Percentiles rank a stretch among this genome's conserved stretches.
Conservation (phyloP, 257 asterid species). For the Solanum bukasovii region DNA sequence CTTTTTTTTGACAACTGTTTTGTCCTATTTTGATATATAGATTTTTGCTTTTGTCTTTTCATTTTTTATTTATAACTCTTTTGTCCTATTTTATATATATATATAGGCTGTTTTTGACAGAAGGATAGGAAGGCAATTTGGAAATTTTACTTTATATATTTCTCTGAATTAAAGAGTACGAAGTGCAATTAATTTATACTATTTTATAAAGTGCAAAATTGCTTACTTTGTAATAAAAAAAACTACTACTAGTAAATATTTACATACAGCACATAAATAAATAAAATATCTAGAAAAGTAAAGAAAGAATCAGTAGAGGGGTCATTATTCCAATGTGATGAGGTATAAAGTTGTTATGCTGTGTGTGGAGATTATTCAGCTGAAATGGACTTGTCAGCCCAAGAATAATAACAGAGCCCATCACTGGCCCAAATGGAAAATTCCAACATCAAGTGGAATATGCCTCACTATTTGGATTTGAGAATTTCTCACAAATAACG, state of each 20-base stretch:
- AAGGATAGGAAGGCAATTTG: not conserved
- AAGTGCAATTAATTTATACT: not conserved
- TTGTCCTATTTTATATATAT: not conserved
- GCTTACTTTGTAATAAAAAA: not conserved
- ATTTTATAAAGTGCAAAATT: not conserved
- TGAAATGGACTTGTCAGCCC: not conserved
- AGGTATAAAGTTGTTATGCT: not conserved
- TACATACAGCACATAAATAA: not conserved
- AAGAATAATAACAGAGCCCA: not conserved
- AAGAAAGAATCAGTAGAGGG: not conserved
- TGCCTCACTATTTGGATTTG: not conserved
- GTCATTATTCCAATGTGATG: not conserved
- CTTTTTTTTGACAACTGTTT: not conserved
- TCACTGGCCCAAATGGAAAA: not conserved
- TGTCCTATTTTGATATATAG: not conserved
- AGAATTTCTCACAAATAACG: not conserved
- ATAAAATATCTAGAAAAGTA: not conserved
- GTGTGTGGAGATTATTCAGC: not conserved
- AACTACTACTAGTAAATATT: not conserved
- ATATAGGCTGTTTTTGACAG: not conserved
- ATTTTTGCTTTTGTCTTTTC: not conserved
- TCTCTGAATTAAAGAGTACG: not conserved
- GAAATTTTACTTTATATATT: not conserved
- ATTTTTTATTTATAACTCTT: too few species aligned
- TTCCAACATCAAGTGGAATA: not conserved